Evolutionary conservation across 345 rosid species (phyloP).

Genomic region (Hibiscus mutabilis): DNA sequence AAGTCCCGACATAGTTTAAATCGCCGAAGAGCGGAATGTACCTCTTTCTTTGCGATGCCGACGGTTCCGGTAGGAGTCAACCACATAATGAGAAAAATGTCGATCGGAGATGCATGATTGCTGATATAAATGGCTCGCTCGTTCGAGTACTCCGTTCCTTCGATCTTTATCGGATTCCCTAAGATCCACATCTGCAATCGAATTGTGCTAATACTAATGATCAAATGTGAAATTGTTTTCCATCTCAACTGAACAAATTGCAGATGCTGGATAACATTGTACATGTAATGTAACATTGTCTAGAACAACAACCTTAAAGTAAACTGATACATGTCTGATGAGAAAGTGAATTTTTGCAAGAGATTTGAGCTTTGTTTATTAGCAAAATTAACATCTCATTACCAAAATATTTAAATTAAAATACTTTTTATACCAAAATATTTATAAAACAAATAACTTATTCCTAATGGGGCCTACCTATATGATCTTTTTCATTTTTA

Average conservation of each 20-base stretch:
- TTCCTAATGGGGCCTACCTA: too few relatives aligned
- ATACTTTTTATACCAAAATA: too few relatives aligned
- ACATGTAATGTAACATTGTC: neutral
- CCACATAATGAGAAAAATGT: conserved; percentile 52
- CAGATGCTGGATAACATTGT: neutral
- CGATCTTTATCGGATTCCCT: conserved; percentile 45
- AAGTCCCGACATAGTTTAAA: neutral
- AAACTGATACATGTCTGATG: too few relatives aligned
- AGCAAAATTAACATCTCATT: too few relatives aligned
- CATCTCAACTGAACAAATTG: neutral
- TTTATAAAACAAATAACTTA: too few relatives aligned
- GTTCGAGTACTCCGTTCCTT: conserved; percentile 38
- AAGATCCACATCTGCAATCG: conserved; percentile 55
- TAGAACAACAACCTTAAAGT: neutral
- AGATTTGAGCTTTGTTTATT: too few relatives aligned
- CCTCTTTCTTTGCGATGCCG: conserved; percentile 59
- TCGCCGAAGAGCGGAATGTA: neutral
- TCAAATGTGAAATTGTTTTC: neutral
- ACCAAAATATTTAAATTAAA: too few relatives aligned
- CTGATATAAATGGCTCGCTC: conserved; percentile 46
- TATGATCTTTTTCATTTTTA: too few relatives aligned
- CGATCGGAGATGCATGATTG: conserved; percentile 54
- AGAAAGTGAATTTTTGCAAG: too few relatives aligned
- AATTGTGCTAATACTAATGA: conserved; percentile 1
- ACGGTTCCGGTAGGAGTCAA: conserved; percentile 47